Evolutionary conservation across 176 grass and related monocot species (phyloP), one percentile per base, ranked within the genome.

Genomic region (Oryza glumipatula): DNA sequence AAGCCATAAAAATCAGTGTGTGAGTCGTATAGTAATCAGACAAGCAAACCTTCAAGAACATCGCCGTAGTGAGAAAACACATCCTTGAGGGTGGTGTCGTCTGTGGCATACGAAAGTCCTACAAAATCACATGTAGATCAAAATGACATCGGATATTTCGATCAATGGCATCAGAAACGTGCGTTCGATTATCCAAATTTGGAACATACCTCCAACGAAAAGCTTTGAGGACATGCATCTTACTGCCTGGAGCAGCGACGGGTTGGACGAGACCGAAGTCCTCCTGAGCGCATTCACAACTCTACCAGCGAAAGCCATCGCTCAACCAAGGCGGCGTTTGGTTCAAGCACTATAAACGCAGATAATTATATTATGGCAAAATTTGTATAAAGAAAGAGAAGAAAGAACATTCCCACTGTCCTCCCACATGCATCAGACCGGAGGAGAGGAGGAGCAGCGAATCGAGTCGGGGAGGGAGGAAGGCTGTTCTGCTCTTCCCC

Each of bases 211-310:
- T 91, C 81, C 93, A 83, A 98, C 58, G 68, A 91, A 98, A 79
- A 98, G 48, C 84, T 95, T 98, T 5, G 96, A 98, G 65, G 93
- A 98, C 93, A 95, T 95, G 93, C 89, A 96, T 80, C 96, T 81
- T 67, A 98, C 84, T 81, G 84, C 79, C 84, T 92, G 91, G 76
- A 88, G 82, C 23, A 98, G 73, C 44, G 89, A 91, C 38, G 75
- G 71, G 83, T 68, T 92, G 19, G 86, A 89, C 82, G 84, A 44
- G 28, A 33, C 45, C 0, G 81, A 85, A 56, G 67, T 67, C 88
- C 84, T 87, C 61, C 86, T 96, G 17, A 96, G 67, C n/a, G 75
- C 83, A 12, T 60, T 91, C 45, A 88, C 89, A 76, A 94, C 72
- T 81, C 85, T 95, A 76, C 77, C 89, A 51, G 81, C 70, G 11